A percentile compares a stretch with the other conserved stretches of the same genome.
phyloP scores from a whole-genome alignment of 1,284 basidiomycete genomes.

The Apiotrichum gracile region DNA sequence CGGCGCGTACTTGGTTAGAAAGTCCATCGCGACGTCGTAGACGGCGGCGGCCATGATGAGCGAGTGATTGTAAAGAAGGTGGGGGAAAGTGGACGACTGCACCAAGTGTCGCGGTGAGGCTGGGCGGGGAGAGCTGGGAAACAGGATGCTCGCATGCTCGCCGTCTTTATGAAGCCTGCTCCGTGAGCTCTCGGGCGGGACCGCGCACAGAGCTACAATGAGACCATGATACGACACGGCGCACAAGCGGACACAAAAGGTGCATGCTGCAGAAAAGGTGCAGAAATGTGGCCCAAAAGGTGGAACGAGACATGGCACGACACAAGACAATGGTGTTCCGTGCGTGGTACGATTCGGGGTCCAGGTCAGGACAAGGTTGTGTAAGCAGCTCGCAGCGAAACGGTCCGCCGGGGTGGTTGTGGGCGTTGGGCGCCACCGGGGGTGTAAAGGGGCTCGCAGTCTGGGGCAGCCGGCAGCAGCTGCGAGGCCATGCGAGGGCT shows the following conservation, averaged over 20 bases:
- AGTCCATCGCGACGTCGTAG: conserved; percentile 26
- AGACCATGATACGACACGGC: not conserved
- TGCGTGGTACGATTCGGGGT: not conserved
- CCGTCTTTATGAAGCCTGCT: not conserved
- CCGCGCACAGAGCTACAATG: not conserved
- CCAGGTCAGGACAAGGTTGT: not conserved
- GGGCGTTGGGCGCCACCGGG: no score
- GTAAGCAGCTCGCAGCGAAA: not conserved
- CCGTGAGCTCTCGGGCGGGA: not conserved
- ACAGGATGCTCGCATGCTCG: not conserved
- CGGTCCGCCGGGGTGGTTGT: no score
- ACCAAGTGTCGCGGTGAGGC: conserved; percentile 19
- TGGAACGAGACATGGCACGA: not conserved
- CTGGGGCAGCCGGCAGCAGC: not conserved
- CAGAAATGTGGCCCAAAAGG: not conserved
- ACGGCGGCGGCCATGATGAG: conserved; percentile 23
- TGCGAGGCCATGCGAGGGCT: no score
- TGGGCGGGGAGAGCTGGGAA: not conserved
- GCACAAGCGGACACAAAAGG: not conserved
- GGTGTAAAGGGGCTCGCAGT: not conserved
- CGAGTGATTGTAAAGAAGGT: not conserved
- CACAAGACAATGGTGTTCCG: not conserved
- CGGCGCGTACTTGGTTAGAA: conserved; percentile 33
- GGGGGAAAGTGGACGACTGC: no score
- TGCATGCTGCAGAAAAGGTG: not conserved